Conservation (phyloP, 331 rosid genomes). For the Erythrophleum ivorense region DNA sequence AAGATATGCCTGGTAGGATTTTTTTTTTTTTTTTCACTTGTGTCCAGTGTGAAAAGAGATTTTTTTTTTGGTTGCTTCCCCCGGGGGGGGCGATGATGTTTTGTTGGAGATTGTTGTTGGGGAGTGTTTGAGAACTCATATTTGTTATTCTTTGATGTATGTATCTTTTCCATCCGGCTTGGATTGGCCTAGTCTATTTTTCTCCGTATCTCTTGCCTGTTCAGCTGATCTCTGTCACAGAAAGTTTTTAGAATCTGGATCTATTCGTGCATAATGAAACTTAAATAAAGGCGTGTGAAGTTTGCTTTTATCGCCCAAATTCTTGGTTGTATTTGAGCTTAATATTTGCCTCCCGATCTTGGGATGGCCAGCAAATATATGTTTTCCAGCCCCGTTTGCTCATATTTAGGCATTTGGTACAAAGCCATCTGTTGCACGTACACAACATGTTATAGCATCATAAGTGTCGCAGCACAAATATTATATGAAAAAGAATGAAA, state of each 20-base stretch:
- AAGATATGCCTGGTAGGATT: conserved; percentile 38
- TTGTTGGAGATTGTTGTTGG: background rate
- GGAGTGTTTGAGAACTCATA: conserved; percentile 14
- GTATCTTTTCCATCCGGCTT: conserved; percentile 39
- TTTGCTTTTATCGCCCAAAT: too few species aligned
- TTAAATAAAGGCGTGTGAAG: background rate
- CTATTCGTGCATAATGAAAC: background rate
- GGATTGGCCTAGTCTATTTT: conserved; percentile 17
- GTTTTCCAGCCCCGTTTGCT: background rate
- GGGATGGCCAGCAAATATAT: background rate
- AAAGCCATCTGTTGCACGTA: background rate
- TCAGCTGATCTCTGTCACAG: background rate
- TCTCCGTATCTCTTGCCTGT: background rate
- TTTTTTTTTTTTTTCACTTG: background rate
- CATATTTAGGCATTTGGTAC: background rate
- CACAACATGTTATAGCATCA: too few species aligned
- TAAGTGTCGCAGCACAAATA: too few species aligned
- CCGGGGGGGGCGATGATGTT: too few species aligned
- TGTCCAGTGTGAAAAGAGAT: conserved; percentile 33
- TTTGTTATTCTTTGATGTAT: conserved; percentile 39
- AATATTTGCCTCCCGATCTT: background rate
- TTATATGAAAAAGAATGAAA: too few species aligned
- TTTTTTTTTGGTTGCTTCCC: too few species aligned
- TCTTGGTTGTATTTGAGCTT: background rate
- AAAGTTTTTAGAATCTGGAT: background rate